phyloP scores from a whole-genome alignment of 2,329 filamentous ascomycete genomes.

The Sclerotinia subarctica region DNA sequence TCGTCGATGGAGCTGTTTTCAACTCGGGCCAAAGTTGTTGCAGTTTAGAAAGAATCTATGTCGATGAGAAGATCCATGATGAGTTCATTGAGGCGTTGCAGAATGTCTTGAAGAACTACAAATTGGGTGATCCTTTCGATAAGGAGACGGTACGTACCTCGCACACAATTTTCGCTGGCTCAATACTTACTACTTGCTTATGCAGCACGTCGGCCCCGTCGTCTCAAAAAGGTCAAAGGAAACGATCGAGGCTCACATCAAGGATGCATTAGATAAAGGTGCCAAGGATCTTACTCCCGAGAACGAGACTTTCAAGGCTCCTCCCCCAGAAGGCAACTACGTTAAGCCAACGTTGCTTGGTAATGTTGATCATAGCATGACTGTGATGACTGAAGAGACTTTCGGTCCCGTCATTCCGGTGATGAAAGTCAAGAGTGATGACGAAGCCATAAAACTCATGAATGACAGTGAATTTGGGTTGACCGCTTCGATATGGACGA shows the following conservation, averaged over 20 bases:
- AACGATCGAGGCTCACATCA: constrained; percentile 73
- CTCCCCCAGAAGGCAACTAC: constrained; percentile 79
- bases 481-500: constrained; percentile 97
- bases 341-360: constrained; percentile 81
- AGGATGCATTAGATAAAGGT: constrained; percentile 78
- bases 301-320: constrained; percentile 71
- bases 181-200: constrained; percentile 16
- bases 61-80: constrained; percentile 80
- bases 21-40: constrained; percentile 99
- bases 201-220: constrained; percentile 74
- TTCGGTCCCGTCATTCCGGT: constrained; percentile 92
- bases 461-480: constrained; percentile 93
- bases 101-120: constrained; percentile 76
- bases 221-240: constrained; percentile 77
- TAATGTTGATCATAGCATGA: constrained; percentile 77
- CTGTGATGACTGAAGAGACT: constrained; percentile 88
- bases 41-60: constrained; percentile 87
- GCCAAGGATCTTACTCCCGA: constrained; percentile 81
- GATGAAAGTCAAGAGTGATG: constrained; percentile 78
- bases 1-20: constrained; percentile 94
- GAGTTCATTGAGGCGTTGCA: constrained; percentile 75
- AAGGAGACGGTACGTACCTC: constrained; percentile 52
- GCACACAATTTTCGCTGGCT: background rate
- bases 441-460: constrained; percentile 81
- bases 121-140: constrained; percentile 82